Percentiles rank a stretch among this genome's conserved stretches.
Evolutionary conservation across 805 yeast genomes (phyloP).

Genomic region (Monosporozyma yasuniensis): DNA sequence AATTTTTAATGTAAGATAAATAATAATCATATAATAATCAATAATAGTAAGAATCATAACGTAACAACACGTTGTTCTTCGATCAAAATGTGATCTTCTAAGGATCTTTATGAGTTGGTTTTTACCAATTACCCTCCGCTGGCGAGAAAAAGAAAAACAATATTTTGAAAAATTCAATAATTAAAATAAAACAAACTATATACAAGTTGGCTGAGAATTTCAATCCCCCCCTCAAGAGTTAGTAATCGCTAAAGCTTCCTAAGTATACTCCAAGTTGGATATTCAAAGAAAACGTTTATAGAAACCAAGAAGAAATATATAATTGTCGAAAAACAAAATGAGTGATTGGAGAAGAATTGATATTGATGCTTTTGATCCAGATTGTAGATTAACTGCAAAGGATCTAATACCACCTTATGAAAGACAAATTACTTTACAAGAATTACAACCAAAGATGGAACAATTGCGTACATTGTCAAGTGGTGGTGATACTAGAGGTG

Average conservation of each 20-base stretch:
- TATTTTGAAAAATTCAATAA: constrained; percentile 28
- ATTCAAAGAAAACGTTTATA: background rate
- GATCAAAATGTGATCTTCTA: too few relatives aligned
- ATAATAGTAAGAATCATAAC: background rate
- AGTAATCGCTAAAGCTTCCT: background rate
- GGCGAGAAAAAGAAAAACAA: background rate
- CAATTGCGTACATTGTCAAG: constrained; percentile 56
- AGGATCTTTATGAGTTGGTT: too few relatives aligned
- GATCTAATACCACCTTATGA: constrained; percentile 53
- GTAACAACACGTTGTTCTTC: too few relatives aligned
- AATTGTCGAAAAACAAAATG: constrained; percentile 7
- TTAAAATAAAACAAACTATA: constrained; percentile 19
- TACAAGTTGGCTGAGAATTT: background rate
- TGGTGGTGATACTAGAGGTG: constrained; percentile 63
- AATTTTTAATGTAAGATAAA: background rate
- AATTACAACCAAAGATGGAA: constrained; percentile 45
- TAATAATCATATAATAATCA: background rate
- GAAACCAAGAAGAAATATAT: background rate
- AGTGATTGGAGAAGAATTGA: constrained; percentile 88
- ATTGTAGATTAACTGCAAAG: constrained; percentile 51
- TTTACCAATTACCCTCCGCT: background rate
- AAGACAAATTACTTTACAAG: constrained; percentile 42
- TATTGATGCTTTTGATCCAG: constrained; percentile 84
- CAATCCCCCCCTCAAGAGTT: background rate
- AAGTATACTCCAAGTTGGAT: too few relatives aligned